A percentile compares a stretch with the other conserved stretches of the same genome.
These are phyloP conservation scores for Microbotryomycetes sp. DNA, from an alignment of 1,284 basidiomycete species.

Conservation along the genomic window DNA sequence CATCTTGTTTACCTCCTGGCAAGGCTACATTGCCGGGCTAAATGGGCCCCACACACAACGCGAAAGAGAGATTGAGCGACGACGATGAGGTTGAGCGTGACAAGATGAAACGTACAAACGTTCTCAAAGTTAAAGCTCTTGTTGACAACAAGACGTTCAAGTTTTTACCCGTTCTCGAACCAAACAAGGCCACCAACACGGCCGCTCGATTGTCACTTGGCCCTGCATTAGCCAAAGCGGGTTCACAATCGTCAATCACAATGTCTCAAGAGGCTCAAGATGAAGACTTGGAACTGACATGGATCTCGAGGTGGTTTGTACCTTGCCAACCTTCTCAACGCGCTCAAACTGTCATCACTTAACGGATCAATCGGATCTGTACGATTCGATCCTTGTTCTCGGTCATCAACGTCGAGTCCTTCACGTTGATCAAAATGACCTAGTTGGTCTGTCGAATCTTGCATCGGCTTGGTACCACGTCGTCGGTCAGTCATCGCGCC, in stretches of 20 bases:
- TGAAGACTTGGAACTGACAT: neutral
- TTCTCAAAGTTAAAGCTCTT: constrained; percentile 10
- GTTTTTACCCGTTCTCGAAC: constrained; percentile 20
- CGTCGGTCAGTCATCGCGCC: neutral
- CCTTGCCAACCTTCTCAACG: constrained; percentile 18
- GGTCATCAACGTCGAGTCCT: neutral
- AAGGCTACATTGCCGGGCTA: constrained; percentile 37
- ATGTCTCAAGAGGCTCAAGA: neutral
- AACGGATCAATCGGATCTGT: constrained; percentile 16
- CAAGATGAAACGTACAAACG: constrained; percentile 13
- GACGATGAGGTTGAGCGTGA: neutral
- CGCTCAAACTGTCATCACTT: constrained; percentile 10
- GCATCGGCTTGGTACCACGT: neutral
- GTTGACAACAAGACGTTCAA: constrained; percentile 32
- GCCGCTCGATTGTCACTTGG: constrained; percentile 18
- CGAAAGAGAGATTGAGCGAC: neutral
- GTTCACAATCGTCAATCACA: neutral
- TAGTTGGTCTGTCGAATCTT: neutral
- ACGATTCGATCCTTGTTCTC: no score
- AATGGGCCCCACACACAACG: no score
- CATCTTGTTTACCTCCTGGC: constrained; percentile 36
- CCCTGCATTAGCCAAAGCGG: neutral
- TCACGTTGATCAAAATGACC: neutral
- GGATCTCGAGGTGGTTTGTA: constrained; percentile 23
- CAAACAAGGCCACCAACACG: constrained; percentile 27